A percentile compares a stretch with the other conserved stretches of the same genome.
phyloP scores from a whole-genome alignment of 1,284 basidiomycete genomes.

The Leccinum ponderosum region DNA sequence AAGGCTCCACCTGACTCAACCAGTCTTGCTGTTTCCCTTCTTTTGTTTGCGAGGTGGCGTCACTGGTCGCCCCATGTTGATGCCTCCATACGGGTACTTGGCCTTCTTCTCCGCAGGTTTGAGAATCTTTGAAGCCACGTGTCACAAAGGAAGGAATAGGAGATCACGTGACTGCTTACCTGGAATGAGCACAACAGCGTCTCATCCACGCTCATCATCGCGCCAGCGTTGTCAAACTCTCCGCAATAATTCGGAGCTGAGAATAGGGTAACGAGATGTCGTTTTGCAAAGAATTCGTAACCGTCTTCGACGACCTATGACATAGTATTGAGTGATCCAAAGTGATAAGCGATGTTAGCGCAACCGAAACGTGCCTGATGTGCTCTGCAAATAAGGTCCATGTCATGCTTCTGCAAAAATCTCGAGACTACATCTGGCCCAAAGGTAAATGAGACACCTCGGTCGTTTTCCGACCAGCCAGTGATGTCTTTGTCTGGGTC shows the following conservation, averaged over 20 bases:
- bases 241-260: constrained; percentile 98
- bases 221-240: constrained; percentile 98
- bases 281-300: constrained; percentile 99
- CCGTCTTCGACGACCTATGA: constrained; percentile 94
- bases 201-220: constrained; percentile 99
- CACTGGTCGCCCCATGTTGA: constrained; percentile 77
- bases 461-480: constrained; percentile 99
- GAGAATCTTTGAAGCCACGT: constrained; percentile 66
- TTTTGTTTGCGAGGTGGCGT: constrained; percentile 85
- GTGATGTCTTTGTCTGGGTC: constrained; percentile 99
- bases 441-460: constrained; percentile 98
- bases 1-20: constrained; percentile 40
- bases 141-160: constrained; percentile 2
- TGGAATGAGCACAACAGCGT: constrained; percentile 98
- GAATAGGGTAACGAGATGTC: constrained; percentile 96
- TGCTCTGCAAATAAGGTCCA: constrained; percentile 98
- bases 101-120: constrained; percentile 99
- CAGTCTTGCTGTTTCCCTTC: constrained; percentile 74
- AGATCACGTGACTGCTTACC: constrained; percentile 49
- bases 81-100: constrained; percentile 84
- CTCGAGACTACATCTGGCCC: constrained; percentile 97
- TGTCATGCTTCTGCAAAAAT: constrained; percentile 99
- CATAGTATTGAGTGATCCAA: not conserved
- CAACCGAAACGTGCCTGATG: constrained; percentile 71
- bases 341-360: constrained; percentile 4